These are phyloP conservation scores for Aureobasidium uvarum DNA, from an alignment of 2,329 filamentous ascomycete genomes.

Conservation along the genomic window DNA sequence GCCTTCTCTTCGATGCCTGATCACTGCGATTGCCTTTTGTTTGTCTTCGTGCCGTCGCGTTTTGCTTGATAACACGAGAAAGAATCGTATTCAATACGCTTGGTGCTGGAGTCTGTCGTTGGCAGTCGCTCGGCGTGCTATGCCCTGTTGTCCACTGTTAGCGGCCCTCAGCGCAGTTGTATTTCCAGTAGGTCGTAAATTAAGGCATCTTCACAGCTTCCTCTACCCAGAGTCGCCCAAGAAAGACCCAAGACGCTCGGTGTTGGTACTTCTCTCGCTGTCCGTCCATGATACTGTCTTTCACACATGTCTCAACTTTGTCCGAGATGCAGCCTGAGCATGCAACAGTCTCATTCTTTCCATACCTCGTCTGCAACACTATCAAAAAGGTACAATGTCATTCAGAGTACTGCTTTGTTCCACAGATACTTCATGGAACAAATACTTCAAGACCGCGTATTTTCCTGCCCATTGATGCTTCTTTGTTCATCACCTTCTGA, in stretches of 20 bases:
- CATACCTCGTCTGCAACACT: background rate
- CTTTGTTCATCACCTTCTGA: background rate
- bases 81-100: background rate
- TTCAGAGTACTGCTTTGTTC: background rate
- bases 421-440: no score
- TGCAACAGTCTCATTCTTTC: slow-evolving; percentile 6
- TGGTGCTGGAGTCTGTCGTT: background rate
- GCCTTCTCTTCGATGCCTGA: background rate
- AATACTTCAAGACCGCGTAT: background rate
- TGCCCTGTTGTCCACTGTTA: background rate
- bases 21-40: background rate
- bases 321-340: background rate
- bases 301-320: background rate
- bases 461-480: background rate
- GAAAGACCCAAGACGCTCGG: background rate
- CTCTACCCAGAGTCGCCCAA: background rate
- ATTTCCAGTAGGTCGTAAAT: background rate
- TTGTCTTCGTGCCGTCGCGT: background rate
- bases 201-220: background rate
- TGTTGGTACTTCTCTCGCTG: background rate
- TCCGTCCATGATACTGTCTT: background rate
- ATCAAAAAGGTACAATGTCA: background rate
- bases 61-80: background rate
- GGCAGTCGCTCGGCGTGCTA: background rate
- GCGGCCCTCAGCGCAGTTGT: background rate